Evolutionary conservation across 768 basidiomycete species (phyloP).

Genomic region (Mycena floridula): DNA sequence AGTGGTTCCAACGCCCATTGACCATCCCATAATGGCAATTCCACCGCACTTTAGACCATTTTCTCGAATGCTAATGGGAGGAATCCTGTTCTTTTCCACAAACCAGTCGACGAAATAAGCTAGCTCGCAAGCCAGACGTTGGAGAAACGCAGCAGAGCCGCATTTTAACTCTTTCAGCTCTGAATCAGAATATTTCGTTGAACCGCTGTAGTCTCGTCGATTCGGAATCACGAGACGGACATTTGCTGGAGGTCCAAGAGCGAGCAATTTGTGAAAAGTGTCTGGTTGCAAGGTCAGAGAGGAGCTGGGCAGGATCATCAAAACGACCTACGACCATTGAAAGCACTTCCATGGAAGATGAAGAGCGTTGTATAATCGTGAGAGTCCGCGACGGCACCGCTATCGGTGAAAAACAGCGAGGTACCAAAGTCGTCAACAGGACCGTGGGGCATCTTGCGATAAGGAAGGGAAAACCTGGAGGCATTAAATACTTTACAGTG

Average conservation of each 20-base stretch:
- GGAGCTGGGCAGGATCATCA: background rate
- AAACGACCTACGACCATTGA: conserved; percentile 4
- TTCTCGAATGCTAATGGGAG: background rate
- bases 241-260: background rate
- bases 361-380: conserved; percentile 4
- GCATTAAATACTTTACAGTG: no score
- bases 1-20: conserved; percentile 5
- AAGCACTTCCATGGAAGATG: conserved; percentile 3
- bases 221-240: background rate
- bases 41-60: conserved; percentile 7
- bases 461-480: no score
- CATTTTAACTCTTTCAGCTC: background rate
- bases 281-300: background rate
- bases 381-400: background rate
- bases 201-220: background rate
- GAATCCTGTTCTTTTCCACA: background rate
- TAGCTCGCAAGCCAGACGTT: background rate
- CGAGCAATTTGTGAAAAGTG: background rate
- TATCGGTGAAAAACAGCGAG: background rate
- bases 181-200: background rate
- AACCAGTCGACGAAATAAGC: background rate
- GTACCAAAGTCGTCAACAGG: no score
- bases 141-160: no score
- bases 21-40: conserved; percentile 10
- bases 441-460: no score